Conservation (phyloP, 2,329 filamentous ascomycete genomes). For the Colletotrichum sidae region DNA sequence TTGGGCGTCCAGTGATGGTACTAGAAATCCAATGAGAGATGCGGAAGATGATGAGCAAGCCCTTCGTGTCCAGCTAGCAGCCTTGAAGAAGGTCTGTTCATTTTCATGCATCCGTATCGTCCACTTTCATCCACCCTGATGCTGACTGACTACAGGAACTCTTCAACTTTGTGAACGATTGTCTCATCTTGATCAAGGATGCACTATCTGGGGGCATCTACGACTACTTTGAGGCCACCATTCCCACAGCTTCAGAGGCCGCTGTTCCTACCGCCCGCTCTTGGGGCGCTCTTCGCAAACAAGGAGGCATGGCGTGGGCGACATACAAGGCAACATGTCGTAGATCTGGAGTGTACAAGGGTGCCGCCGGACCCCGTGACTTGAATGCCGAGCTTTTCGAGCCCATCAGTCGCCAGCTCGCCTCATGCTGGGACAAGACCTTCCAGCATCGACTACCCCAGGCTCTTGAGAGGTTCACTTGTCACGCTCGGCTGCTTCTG, state of each 20-base stretch:
- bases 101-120: neutral
- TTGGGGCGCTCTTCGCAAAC: slow-evolving; percentile 39
- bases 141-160: slow-evolving; percentile 37
- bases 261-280: slow-evolving; percentile 38
- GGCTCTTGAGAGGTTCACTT: slow-evolving; percentile 23
- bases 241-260: slow-evolving; percentile 36
- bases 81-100: slow-evolving; percentile 31
- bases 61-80: slow-evolving; percentile 33
- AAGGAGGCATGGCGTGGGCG: slow-evolving; percentile 41
- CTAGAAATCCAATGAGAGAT: slow-evolving; percentile 36
- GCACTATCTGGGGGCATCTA: slow-evolving; percentile 40
- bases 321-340: slow-evolving; percentile 44
- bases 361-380: slow-evolving; percentile 38
- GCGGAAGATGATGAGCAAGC: slow-evolving; percentile 34
- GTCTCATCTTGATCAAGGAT: slow-evolving; percentile 35
- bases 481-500: slow-evolving; percentile 15
- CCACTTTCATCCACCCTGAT: neutral
- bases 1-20: slow-evolving; percentile 42
- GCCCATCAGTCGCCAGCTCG: slow-evolving; percentile 39
- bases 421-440: slow-evolving; percentile 42
- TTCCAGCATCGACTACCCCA: slow-evolving; percentile 42
- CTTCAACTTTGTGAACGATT: slow-evolving; percentile 32
- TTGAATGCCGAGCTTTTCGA: slow-evolving; percentile 45
- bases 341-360: slow-evolving; percentile 39
- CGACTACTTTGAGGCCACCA: slow-evolving; percentile 39